Percentiles rank a stretch among this genome's conserved stretches.
These are phyloP conservation scores for Vaccinium vitisidaea DNA, from an alignment of 148 eudicot genomes.

Conservation along the genomic window DNA sequence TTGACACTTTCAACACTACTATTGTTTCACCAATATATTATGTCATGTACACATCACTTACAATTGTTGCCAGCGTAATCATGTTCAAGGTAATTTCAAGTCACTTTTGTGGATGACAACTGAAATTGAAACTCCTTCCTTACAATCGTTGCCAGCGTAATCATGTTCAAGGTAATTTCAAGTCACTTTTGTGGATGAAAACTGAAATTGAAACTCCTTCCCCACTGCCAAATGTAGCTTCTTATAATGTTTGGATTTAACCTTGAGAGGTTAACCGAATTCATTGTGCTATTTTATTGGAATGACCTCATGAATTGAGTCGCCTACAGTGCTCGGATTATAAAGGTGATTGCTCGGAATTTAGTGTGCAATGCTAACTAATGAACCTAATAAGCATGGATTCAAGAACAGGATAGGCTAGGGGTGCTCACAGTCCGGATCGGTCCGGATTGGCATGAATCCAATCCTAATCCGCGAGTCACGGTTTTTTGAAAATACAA, in stretches of 20 bases:
- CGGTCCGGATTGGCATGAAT: too few species aligned
- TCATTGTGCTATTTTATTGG: neutral
- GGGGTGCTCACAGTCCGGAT: too few species aligned
- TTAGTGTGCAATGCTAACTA: neutral
- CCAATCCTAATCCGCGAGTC: too few species aligned
- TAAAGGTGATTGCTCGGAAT: neutral
- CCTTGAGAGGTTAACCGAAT: neutral
- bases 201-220: neutral
- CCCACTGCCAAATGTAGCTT: neutral
- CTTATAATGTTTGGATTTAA: neutral
- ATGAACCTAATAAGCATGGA: too few species aligned
- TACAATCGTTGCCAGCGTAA: slow-evolving; percentile 59
- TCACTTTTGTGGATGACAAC: neutral
- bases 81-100: slow-evolving; percentile 56
- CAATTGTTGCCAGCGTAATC: slow-evolving; percentile 59
- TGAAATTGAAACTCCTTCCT: slow-evolving; percentile 11
- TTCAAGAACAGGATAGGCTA: neutral
- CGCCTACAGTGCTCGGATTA: neutral
- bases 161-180: slow-evolving; percentile 60
- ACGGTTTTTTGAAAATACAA: too few species aligned
- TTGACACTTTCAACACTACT: slow-evolving; percentile 60
- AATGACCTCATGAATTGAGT: neutral
- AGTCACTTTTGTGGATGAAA: neutral
- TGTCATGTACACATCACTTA: slow-evolving; percentile 66
- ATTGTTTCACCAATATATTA: slow-evolving; percentile 67